Base-by-base conservation (phyloP, 1,284 basidiomycete genomes). In the Meira nashicola region DNA sequence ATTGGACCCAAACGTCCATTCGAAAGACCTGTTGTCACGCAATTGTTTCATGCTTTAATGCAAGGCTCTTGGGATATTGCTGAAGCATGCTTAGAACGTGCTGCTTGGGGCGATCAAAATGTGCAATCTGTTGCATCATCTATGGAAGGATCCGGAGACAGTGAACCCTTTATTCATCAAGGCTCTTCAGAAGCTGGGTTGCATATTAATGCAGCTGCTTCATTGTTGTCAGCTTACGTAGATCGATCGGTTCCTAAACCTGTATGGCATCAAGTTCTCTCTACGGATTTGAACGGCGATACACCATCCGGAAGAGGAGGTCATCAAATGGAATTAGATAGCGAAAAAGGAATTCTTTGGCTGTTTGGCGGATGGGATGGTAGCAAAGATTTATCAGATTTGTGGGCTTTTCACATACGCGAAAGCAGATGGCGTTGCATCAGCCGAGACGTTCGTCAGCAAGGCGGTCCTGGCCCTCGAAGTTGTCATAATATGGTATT, bases 401-500 rank as follows among this genome's bases (percentile, higher is more conserved):
- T 91, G 60, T 90, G 89, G 89, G 82, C 83, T 44, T 91, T 88
- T 76, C 82, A 83, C 62, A 83, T 88, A 70, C 79, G 79, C 43
- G 80, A 83, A n/a, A 83, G 84, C 52, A 80, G 82, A 53, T 91
- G 89, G 89, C 80, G 80, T 5, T 67, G 85, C 23, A 80, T 90
- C 53, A 86, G 84, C 57, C 79, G 81, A 38, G 83, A 82, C 51
- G 86, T 86, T 0, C 80, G 83, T 1, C 71, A 80, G 40, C 85
- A 87, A 47, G 66, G 72, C 54, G 88, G 87, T 0, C 89, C 89
- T 1, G 83, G 84, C 3, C 83, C 87, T 3, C 80, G 89, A 28
- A 86, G 86, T 38, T 90, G 89, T 71, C 89, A 90, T 75, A 88
- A 88, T 79, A 89, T 90, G 87, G 85, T 85, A 15, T 88, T 89